Evolutionary conservation across 768 basidiomycete genomes (phyloP).

Genomic region (Suillus occidentalis): DNA sequence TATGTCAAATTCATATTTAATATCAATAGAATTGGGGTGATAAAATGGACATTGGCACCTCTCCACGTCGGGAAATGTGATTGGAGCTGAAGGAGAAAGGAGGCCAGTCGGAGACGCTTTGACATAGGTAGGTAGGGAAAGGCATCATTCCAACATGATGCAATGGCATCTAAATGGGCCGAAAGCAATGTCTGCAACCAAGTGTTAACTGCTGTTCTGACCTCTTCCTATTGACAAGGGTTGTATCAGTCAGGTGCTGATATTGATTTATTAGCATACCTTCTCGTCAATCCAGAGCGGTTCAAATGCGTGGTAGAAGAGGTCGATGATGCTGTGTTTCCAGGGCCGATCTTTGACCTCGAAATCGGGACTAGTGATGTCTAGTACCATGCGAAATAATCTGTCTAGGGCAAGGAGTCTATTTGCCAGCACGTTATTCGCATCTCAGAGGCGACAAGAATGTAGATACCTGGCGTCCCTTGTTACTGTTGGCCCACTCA

Average conservation of each 20-base stretch:
- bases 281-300: constrained; percentile 63
- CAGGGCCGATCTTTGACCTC: constrained; percentile 65
- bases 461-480: constrained; percentile 28
- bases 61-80: constrained; percentile 68
- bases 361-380: constrained; percentile 64
- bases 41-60: constrained; percentile 39
- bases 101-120: constrained; percentile 57
- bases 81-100: constrained; percentile 68
- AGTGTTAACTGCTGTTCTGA: constrained; percentile 57
- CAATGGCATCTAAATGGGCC: constrained; percentile 63
- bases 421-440: constrained; percentile 42
- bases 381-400: constrained; percentile 64
- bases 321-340: constrained; percentile 57
- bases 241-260: constrained; percentile 6
- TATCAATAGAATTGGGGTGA: neutral
- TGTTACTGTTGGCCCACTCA: neutral
- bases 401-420: constrained; percentile 25
- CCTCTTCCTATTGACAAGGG: constrained; percentile 54
- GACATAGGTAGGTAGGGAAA: constrained; percentile 53
- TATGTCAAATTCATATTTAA: constrained; percentile 22
- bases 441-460: constrained; percentile 32
- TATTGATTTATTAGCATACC: constrained; percentile 35
- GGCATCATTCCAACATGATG: constrained; percentile 66
- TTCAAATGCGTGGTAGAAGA: constrained; percentile 62
- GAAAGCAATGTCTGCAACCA: constrained; percentile 62